phyloP scores from a whole-genome alignment of 2,329 filamentous ascomycete species.

The Botrytis medusae region DNA sequence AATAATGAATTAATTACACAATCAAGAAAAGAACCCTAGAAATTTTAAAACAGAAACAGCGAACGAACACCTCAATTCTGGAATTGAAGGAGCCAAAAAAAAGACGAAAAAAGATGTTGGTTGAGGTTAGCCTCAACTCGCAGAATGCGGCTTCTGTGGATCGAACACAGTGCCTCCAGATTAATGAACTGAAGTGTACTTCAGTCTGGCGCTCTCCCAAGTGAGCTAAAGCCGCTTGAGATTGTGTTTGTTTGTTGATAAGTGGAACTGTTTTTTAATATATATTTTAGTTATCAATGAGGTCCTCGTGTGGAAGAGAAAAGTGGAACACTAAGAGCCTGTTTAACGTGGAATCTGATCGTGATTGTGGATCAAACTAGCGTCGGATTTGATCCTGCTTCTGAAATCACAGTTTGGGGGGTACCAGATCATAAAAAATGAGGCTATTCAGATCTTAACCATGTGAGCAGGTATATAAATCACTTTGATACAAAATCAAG shows the following conservation, averaged over 20 bases:
- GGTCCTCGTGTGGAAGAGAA: no score
- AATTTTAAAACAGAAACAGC: not conserved
- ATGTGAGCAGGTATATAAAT: not conserved
- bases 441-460: not conserved
- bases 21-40: not conserved
- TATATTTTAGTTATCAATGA: no score
- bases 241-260: not conserved
- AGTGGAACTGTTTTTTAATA: rapidly evolving
- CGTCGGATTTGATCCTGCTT: not conserved
- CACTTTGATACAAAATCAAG: no score
- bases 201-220: conserved; percentile 22
- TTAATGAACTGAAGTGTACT: conserved; percentile 11
- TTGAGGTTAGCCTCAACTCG: conserved; percentile 11
- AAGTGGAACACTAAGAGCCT: no score
- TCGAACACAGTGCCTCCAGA: conserved; percentile 17
- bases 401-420: not conserved
- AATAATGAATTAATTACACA: not conserved
- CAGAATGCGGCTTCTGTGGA: conserved; percentile 22
- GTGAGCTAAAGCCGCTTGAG: conserved; percentile 21
- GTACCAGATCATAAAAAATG: not conserved
- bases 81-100: not conserved
- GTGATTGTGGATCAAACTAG: not conserved
- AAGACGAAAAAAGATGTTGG: rapidly evolving
- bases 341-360: not conserved
- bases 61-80: not conserved